Base-by-base conservation (phyloP, 495 filamentous ascomycete genomes). In the Peziza echinospora region DNA sequence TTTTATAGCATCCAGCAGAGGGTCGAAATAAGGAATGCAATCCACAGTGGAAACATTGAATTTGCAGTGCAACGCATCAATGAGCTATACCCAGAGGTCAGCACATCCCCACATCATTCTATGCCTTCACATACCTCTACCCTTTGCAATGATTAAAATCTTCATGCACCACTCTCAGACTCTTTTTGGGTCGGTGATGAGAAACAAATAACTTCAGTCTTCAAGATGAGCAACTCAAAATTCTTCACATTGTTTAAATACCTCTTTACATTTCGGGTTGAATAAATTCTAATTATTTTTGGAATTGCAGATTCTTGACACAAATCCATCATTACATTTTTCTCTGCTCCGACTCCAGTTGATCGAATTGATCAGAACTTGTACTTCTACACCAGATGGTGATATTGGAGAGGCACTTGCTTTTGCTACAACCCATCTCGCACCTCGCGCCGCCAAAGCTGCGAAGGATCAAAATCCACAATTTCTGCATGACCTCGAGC, bases 121-220 rank as follows among this genome's bases (percentile, higher is more conserved):
- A 25, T 50, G 45, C 25, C 23, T 51, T 21, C 44, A 23, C 26
- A 54, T 16, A 40, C 44, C 44, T 42, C 26, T 48, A 43, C 37
- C 45, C 53, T 49, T 71, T 73, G 74, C 76, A 67, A 86, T 84
- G 87, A 94, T 96, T 92, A 91, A 67, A 83, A 70, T 74, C 85
- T 84, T 91, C 89, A 94, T 96, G 86, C 91, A 99, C 87, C 87
- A 96, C 87, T 84, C 87, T 80, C 84, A 96, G 69, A 68, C 22
- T 68, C 69, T 76, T 76, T 75, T 67, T 64, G 73, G 41, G 76
- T 73, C 74, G 62, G 71, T 83, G 91, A 85, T 84, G 85, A 93
- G 71, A 83, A 80, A 77, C 71, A 83, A 78, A 77, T 51, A 53
- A 78, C 82, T 81, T 85, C 79, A 86, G 75, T 84, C 77, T 74